Conservation (phyloP, 306 rosid genomes). For the Cucumis melo region DNA sequence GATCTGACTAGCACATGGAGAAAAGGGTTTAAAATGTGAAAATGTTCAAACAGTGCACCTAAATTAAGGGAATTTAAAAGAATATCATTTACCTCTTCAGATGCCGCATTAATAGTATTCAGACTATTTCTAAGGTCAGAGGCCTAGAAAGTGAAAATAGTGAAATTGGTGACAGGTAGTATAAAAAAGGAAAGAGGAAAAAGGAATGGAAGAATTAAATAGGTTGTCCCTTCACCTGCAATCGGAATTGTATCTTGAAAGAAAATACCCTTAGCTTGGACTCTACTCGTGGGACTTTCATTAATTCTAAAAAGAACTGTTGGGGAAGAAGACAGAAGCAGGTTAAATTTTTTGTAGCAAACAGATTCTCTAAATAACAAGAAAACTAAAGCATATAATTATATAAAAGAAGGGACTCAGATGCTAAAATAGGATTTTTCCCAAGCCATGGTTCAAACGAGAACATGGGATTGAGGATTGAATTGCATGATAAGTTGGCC, state of each 20-base stretch:
- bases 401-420: background rate
- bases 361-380: background rate
- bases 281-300: constrained; percentile 92
- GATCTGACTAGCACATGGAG: constrained; percentile 42
- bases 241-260: constrained; percentile 67
- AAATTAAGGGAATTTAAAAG: constrained; percentile 4
- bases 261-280: constrained; percentile 84
- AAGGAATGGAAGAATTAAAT: constrained; percentile 7
- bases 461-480: background rate
- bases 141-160: constrained; percentile 43
- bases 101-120: constrained; percentile 56
- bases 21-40: constrained; percentile 18
- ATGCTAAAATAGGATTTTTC: constrained; percentile 7
- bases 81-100: constrained; percentile 59
- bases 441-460: background rate
- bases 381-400: background rate
- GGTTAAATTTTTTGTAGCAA: constrained; percentile 12
- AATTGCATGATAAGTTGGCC: background rate
- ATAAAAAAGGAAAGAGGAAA: constrained; percentile 6
- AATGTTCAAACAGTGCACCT: background rate
- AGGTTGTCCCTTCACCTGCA: constrained; percentile 51
- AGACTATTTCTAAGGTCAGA: constrained; percentile 66
- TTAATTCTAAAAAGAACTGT: constrained; percentile 72
- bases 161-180: constrained; percentile 10
- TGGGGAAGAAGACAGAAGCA: constrained; percentile 1